Evolutionary conservation across 2,329 filamentous ascomycete species (phyloP).

Genomic region (Magnaporthiopsis rhizophila): DNA sequence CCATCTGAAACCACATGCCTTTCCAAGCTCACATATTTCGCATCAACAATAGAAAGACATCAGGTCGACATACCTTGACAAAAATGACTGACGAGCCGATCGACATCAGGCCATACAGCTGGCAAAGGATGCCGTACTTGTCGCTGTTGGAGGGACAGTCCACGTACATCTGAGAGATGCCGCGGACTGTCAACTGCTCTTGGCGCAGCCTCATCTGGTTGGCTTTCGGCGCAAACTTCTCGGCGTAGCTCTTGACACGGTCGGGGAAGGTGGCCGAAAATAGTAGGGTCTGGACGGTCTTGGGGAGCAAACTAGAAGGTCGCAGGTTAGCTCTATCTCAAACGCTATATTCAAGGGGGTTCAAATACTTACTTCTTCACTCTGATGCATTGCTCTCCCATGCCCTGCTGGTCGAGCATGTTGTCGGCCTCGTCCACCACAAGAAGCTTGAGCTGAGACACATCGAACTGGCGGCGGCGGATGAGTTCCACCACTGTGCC

Average conservation of each 20-base stretch:
- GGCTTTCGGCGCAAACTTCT: conserved; percentile 74
- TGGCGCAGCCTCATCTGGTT: conserved; percentile 83
- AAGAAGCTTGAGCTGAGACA: conserved; percentile 65
- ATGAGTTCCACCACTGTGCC: conserved; percentile 88
- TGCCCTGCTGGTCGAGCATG: conserved; percentile 92
- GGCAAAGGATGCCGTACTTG: conserved; percentile 83
- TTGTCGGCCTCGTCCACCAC: conserved; percentile 97
- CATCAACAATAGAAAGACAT: background rate
- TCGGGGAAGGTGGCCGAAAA: conserved; percentile 94
- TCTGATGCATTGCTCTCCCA: conserved; percentile 89
- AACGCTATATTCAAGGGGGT: background rate
- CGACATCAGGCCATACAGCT: conserved; percentile 92
- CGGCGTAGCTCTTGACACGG: conserved; percentile 75
- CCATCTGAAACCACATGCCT: background rate
- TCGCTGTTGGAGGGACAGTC: conserved; percentile 75
- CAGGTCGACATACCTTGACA: conserved; percentile 58
- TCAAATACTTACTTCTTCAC: conserved; percentile 63
- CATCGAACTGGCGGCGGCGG: conserved; percentile 65
- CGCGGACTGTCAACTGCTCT: conserved; percentile 89
- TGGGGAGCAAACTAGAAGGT: conserved; percentile 57
- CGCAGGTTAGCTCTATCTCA: conserved; percentile 10
- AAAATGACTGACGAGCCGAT: conserved; percentile 98
- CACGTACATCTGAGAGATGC: conserved; percentile 96
- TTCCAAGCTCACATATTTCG: background rate
- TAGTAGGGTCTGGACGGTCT: conserved; percentile 74